Percentiles rank a stretch among this genome's conserved stretches.
phyloP scores from a whole-genome alignment of 2,329 filamentous ascomycete genomes.

The Aspergillus ruber region DNA sequence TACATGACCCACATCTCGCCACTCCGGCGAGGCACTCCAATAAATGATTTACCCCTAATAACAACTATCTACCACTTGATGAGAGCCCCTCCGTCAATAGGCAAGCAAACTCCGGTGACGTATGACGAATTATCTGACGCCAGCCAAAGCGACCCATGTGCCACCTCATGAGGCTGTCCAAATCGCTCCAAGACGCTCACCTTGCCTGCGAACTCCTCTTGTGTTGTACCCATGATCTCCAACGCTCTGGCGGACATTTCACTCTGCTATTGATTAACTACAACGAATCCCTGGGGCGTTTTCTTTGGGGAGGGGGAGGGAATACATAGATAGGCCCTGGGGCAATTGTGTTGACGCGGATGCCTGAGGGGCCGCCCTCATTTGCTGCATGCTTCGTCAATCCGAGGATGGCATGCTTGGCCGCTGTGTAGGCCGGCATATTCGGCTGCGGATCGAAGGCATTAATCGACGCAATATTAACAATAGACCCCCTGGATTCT shows the following conservation, averaged over 20 bases:
- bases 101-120: slow-evolving; percentile 24
- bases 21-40: slow-evolving; percentile 37
- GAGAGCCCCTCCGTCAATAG: slow-evolving; percentile 24
- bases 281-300: neutral
- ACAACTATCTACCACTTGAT: neutral
- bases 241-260: slow-evolving; percentile 11
- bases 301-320: neutral
- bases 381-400: slow-evolving; percentile 36
- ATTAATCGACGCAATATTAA: slow-evolving; percentile 40
- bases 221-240: slow-evolving; percentile 11
- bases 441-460: slow-evolving; percentile 28
- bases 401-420: slow-evolving; percentile 41
- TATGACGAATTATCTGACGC: slow-evolving; percentile 25
- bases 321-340: slow-evolving; percentile 9
- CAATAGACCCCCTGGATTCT: slow-evolving; percentile 23
- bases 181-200: slow-evolving; percentile 11
- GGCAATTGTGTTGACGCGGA: slow-evolving; percentile 32
- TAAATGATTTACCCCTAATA: neutral
- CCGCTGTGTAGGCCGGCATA: slow-evolving; percentile 37
- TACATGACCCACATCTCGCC: slow-evolving; percentile 32
- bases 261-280: slow-evolving; percentile 4
- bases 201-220: slow-evolving; percentile 13
- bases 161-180: slow-evolving; percentile 22
- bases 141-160: slow-evolving; percentile 30
- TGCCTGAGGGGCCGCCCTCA: slow-evolving; percentile 25